Base-by-base conservation (phyloP, 768 basidiomycete genomes). In the Lentinula raphanica region DNA sequence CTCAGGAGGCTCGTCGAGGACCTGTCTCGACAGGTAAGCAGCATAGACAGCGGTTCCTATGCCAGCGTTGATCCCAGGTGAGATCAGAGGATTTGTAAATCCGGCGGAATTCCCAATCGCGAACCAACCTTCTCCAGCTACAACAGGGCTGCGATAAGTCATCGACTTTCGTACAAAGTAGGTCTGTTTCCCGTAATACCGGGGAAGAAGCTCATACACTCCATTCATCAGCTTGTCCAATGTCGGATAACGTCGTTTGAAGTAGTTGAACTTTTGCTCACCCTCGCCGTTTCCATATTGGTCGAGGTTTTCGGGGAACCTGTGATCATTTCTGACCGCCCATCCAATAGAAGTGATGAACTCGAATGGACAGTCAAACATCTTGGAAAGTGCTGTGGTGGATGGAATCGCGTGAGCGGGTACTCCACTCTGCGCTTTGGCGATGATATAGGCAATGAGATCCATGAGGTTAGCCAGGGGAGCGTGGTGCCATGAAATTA, bases 61-160 rank as follows among this genome's bases (percentile, higher is more conserved):
- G 11, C 59, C 59, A 13, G 59, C 58, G 50, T 62, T 62, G 55
- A 62, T 62, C 29, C 61, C 61, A 5, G 61, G 61, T 27, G 54
- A 56, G 28, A 59, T 23, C n/a, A 62, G 56, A 13, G 61, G 61
- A 44, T 62, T 62, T 35, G 61, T 62, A 29, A 62, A 62, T 2
- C 55, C 61, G 6, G 54, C 40, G 9, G 35, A 51, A 28, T 62
- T 55, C 2, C 61, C 61, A 23, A 62, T 45, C 2, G 61, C 54
- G 3, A 62, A 54, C 58, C 58, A 62, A 31, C 59, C 59, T 7
- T 54, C 54, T 17, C 59, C 61, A 31, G 61, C 56, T 27, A 62
- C 61, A 23, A 59, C 39, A 9, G 40, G 55, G 25, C 40, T 46
- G 27, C 57, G 61, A 29, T 62, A 62, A n/a, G 61, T 21, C 17